These are phyloP conservation scores for Curvularia lunata DNA, from an alignment of 2,329 filamentous ascomycete species.

Conservation along the genomic window DNA sequence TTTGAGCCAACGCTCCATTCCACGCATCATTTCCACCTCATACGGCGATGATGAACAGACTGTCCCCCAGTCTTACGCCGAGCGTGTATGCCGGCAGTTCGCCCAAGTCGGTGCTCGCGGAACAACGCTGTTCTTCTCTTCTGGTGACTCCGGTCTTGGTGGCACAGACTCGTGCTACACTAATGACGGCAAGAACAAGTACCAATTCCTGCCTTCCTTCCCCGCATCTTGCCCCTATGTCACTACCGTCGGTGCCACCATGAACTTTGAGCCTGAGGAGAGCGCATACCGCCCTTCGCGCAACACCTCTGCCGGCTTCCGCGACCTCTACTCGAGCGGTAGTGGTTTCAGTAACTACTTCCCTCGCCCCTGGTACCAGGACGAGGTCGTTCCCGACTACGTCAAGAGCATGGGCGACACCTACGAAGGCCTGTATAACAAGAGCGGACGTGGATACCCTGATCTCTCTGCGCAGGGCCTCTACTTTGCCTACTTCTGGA, in stretches of 20 bases:
- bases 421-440: constrained; percentile 59
- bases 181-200: constrained; percentile 64
- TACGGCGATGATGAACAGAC: constrained; percentile 73
- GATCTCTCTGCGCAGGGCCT: constrained; percentile 68
- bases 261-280: constrained; percentile 61
- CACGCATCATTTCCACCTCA: constrained; percentile 68
- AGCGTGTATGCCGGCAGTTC: constrained; percentile 67
- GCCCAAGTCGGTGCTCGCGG: constrained; percentile 71
- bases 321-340: constrained; percentile 60
- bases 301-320: constrained; percentile 45
- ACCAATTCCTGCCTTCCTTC: constrained; percentile 66
- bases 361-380: constrained; percentile 57
- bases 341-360: constrained; percentile 60
- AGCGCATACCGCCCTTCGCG: constrained; percentile 49
- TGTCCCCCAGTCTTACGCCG: constrained; percentile 66
- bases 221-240: constrained; percentile 72
- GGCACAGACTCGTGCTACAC: constrained; percentile 59
- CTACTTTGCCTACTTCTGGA: constrained; percentile 54
- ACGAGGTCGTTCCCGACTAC: constrained; percentile 54
- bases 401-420: constrained; percentile 50
- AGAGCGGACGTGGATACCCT: constrained; percentile 64
- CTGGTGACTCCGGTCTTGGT: constrained; percentile 67
- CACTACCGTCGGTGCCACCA: constrained; percentile 69
- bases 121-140: constrained; percentile 68
- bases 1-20: constrained; percentile 62